Percentiles rank a stretch among this genome's conserved stretches.
Evolutionary conservation across 75 land plant genomes (phyloP).

Genomic region (Cryptomeria japonica): DNA sequence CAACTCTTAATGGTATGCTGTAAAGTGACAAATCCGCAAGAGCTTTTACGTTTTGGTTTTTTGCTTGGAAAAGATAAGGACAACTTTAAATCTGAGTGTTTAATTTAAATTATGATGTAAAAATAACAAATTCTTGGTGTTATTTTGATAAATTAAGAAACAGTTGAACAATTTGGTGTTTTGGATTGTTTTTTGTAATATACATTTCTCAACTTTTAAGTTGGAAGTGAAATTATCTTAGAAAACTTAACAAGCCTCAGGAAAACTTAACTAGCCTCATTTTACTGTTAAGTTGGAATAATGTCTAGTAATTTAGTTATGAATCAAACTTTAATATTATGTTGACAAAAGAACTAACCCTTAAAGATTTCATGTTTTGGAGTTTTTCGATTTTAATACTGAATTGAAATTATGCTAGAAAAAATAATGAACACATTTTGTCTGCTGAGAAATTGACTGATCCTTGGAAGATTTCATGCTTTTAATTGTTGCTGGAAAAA

Average conservation of each 20-base stretch:
- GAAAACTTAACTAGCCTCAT: no score
- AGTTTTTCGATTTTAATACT: no score
- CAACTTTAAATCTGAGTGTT: background rate
- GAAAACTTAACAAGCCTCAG: no score
- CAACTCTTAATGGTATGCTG: no score
- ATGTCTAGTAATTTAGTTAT: background rate
- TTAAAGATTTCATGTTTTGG: background rate
- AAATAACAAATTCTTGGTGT: background rate
- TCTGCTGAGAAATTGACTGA: background rate
- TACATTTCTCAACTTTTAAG: background rate
- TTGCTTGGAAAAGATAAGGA: background rate
- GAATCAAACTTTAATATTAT: no score
- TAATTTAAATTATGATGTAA: background rate
- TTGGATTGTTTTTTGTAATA: background rate
- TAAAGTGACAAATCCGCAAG: background rate
- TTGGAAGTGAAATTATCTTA: background rate
- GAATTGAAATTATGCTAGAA: background rate
- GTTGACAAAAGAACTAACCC: background rate
- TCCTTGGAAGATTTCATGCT: background rate
- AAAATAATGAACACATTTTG: background rate
- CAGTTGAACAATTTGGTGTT: background rate
- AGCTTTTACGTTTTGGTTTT: background rate
- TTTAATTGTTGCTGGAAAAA: background rate
- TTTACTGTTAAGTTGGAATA: background rate
- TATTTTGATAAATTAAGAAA: background rate